phyloP scores from a whole-genome alignment of 352 stramenopile species.

The Pythium phragmitis region DNA sequence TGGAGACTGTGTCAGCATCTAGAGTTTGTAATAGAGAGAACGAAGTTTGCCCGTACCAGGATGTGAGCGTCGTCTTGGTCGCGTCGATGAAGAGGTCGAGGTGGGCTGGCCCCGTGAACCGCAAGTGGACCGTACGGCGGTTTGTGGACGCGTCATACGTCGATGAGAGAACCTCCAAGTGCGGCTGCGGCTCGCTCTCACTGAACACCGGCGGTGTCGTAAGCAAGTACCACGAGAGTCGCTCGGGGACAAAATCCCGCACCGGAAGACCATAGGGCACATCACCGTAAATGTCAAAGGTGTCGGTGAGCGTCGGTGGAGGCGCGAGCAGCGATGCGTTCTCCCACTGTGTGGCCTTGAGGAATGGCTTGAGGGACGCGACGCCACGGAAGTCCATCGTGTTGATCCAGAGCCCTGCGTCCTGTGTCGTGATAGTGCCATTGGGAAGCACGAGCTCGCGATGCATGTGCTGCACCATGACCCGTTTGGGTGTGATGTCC shows the following conservation, averaged over 20 bases:
- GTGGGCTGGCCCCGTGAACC: conserved; percentile 64
- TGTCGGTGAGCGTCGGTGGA: conserved; percentile 37
- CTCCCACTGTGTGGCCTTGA: conserved; percentile 53
- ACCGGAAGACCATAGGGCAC: conserved; percentile 67
- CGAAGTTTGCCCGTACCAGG: conserved; percentile 40
- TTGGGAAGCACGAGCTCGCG: conserved; percentile 47
- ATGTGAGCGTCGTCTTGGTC: conserved; percentile 59
- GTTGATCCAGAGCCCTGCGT: conserved; percentile 75
- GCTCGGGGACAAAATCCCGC: conserved; percentile 62
- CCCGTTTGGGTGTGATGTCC: conserved; percentile 58
- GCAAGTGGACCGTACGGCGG: conserved; percentile 59
- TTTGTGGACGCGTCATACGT: conserved; percentile 50
- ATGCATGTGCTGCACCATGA: conserved; percentile 71
- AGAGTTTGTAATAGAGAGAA: too few relatives aligned
- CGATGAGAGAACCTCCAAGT: conserved; percentile 60
- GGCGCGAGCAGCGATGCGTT: conserved; percentile 37
- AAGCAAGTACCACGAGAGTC: conserved; percentile 72
- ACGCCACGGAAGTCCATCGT: conserved; percentile 66
- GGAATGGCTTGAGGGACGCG: conserved; percentile 41
- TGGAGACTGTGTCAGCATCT: neutral
- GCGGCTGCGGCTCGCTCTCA: neutral
- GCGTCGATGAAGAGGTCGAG: conserved; percentile 80
- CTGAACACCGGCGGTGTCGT: conserved; percentile 31
- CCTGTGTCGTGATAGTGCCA: conserved; percentile 39
- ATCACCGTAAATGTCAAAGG: conserved; percentile 63